Conservation (phyloP, 345 rosid genomes). For the Euclidium syriacum region DNA sequence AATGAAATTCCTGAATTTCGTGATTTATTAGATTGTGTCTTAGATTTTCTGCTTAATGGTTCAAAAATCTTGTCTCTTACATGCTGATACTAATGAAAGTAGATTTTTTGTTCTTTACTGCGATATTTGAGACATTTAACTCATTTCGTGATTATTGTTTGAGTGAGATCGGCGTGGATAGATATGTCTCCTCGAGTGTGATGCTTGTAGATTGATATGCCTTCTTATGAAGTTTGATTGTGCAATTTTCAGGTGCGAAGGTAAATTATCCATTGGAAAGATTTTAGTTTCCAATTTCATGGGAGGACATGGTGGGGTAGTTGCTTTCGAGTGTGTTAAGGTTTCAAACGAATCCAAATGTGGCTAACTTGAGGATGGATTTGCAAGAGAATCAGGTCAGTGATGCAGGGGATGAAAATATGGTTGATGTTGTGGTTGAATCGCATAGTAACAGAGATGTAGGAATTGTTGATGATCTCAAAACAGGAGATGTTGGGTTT, state of each 20-base stretch:
- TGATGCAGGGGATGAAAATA: conserved; percentile 29
- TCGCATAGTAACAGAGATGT: conserved; percentile 19
- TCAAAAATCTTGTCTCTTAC: background rate
- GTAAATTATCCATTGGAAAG: conserved; percentile 3
- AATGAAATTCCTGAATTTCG: background rate
- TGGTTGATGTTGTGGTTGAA: conserved; percentile 27
- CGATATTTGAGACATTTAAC: background rate
- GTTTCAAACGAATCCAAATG: conserved; percentile 45
- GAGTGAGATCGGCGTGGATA: too few species aligned
- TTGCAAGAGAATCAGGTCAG: conserved; percentile 38
- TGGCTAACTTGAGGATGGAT: conserved; percentile 37
- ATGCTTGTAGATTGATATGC: background rate
- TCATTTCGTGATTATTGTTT: too few species aligned
- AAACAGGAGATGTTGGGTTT: conserved; percentile 21
- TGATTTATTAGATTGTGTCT: background rate
- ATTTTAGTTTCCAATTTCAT: conserved; percentile 2
- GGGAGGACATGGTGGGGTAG: conserved; percentile 12
- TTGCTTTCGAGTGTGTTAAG: conserved; percentile 13
- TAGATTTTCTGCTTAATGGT: background rate
- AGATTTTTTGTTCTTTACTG: background rate
- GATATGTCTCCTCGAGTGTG: background rate
- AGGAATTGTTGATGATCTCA: conserved; percentile 25
- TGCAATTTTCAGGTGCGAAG: conserved; percentile 20
- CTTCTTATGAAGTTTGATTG: conserved; percentile 14
- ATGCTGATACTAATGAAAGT: background rate